Percentiles rank a stretch among this genome's conserved stretches.
Evolutionary conservation across 1,284 basidiomycete genomes (phyloP).

Genomic region (Filobasidium uniguttulatum): DNA sequence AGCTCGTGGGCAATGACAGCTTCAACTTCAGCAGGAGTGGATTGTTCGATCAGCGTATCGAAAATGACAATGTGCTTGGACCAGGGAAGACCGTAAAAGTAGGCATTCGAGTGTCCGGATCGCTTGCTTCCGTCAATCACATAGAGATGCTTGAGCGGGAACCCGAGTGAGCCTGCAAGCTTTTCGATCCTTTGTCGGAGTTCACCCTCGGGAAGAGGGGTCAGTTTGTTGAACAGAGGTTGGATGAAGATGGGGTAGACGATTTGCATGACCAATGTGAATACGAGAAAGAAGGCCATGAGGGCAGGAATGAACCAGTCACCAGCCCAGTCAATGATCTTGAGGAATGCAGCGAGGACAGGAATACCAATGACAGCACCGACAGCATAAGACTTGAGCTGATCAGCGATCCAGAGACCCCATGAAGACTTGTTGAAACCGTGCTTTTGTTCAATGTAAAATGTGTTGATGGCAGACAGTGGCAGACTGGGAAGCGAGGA

Average conservation of each 20-base stretch:
- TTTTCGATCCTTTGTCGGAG: constrained; percentile 59
- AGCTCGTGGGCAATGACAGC: constrained; percentile 82
- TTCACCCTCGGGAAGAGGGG: constrained; percentile 61
- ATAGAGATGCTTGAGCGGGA: constrained; percentile 88
- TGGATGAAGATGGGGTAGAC: constrained; percentile 83
- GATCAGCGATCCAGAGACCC: constrained; percentile 57
- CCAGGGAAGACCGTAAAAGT: constrained; percentile 89
- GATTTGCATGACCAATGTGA: constrained; percentile 73
- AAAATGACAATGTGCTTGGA: constrained; percentile 95
- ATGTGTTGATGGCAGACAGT: constrained; percentile 68
- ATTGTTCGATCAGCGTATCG: constrained; percentile 87
- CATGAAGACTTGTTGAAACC: constrained; percentile 93
- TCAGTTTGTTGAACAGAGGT: constrained; percentile 92
- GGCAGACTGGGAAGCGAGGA: constrained; percentile 58
- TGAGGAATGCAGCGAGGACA: constrained; percentile 72
- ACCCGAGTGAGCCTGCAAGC: constrained; percentile 65
- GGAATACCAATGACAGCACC: constrained; percentile 68
- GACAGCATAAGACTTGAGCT: constrained; percentile 65
- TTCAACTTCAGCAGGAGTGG: constrained; percentile 73
- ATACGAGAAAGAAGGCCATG: constrained; percentile 64
- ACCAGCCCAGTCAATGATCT: constrained; percentile 85
- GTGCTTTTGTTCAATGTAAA: constrained; percentile 86
- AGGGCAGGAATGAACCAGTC: constrained; percentile 76
- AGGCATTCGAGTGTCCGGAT: constrained; percentile 85
- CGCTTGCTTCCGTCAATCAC: constrained; percentile 96